Conservation (phyloP, 2,329 filamentous ascomycete genomes). For the Stagonosporopsis vannaccii region DNA sequence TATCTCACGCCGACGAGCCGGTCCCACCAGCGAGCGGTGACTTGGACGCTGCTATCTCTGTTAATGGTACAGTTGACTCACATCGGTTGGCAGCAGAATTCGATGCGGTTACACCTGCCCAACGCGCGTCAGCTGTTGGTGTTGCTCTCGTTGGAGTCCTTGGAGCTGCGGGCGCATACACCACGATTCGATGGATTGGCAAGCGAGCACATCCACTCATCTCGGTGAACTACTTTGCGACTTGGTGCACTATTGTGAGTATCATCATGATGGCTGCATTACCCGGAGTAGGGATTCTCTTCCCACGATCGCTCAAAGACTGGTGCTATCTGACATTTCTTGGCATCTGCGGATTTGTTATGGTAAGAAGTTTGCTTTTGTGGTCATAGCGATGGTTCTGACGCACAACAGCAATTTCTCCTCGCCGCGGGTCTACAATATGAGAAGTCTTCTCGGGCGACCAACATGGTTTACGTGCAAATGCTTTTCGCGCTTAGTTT, state of each 20-base stretch:
- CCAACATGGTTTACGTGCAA: slow-evolving; percentile 73
- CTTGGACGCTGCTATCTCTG: slow-evolving; percentile 22
- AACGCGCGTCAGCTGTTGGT: slow-evolving; percentile 73
- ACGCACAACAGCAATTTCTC: slow-evolving; percentile 70
- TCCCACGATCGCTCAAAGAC: slow-evolving; percentile 63
- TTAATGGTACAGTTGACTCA: slow-evolving; percentile 37
- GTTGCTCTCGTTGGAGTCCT: slow-evolving; percentile 79
- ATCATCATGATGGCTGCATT: slow-evolving; percentile 64
- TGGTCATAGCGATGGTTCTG: not conserved
- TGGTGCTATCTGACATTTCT: slow-evolving; percentile 74
- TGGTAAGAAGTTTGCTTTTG: slow-evolving; percentile 53
- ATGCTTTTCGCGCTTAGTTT: slow-evolving; percentile 73
- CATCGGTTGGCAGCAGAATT: slow-evolving; percentile 47
- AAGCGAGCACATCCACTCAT: slow-evolving; percentile 82
- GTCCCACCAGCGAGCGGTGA: slow-evolving; percentile 13
- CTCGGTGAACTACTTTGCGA: slow-evolving; percentile 83
- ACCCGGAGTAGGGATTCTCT: slow-evolving; percentile 63
- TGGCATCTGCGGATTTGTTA: slow-evolving; percentile 77
- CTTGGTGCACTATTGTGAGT: slow-evolving; percentile 73
- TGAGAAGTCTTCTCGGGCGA: slow-evolving; percentile 69
- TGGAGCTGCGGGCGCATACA: slow-evolving; percentile 77
- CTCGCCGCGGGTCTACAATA: slow-evolving; percentile 77
- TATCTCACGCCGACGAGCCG: slow-evolving; percentile 32
- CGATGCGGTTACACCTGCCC: slow-evolving; percentile 62
- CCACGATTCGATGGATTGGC: slow-evolving; percentile 80